phyloP scores from a whole-genome alignment of 2,329 filamentous ascomycete genomes.

The Penicillium sp. region DNA sequence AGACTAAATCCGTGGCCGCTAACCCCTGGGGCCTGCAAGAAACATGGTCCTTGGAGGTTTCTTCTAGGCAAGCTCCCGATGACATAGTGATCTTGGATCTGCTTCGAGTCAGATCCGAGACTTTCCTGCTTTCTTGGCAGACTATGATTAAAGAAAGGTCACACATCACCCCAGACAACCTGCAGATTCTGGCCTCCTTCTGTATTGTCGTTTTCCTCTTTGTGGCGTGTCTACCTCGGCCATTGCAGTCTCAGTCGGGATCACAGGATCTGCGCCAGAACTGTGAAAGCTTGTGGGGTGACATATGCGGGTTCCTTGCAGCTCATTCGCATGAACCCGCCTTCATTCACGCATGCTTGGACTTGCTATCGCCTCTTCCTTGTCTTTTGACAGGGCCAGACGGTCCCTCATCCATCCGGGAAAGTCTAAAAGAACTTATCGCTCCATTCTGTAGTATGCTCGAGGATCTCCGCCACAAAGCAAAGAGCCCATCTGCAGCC shows the following conservation, averaged over 20 bases:
- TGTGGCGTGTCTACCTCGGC: slow-evolving; percentile 36
- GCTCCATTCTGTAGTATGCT: slow-evolving; percentile 32
- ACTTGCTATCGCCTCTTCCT: slow-evolving; percentile 36
- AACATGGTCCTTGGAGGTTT: slow-evolving; percentile 22
- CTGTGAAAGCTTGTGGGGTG: slow-evolving; percentile 33
- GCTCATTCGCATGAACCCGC: slow-evolving; percentile 26
- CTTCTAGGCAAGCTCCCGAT: slow-evolving; percentile 32
- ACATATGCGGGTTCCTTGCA: slow-evolving; percentile 34
- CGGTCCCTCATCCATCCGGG: slow-evolving; percentile 20
- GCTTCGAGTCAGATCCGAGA: slow-evolving; percentile 46
- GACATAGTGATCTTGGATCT: slow-evolving; percentile 45
- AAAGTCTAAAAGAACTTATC: slow-evolving; percentile 27
- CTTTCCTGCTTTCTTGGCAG: slow-evolving; percentile 45
- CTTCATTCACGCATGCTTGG: slow-evolving; percentile 32
- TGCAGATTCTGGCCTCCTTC: slow-evolving; percentile 50
- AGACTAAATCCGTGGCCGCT: slow-evolving; percentile 28
- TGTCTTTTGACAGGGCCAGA: slow-evolving; percentile 20
- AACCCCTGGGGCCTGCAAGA: slow-evolving; percentile 28
- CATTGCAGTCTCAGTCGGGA: slow-evolving; percentile 25
- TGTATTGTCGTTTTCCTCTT: slow-evolving; percentile 44
- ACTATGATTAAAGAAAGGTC: slow-evolving; percentile 41
- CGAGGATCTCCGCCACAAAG: slow-evolving; percentile 26
- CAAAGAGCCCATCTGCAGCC: slow-evolving; percentile 14
- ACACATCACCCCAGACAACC: slow-evolving; percentile 49
- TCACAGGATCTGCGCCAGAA: slow-evolving; percentile 29